Evolutionary conservation across 805 yeast species (phyloP), one percentile per base, ranked within the genome.

Genomic region (Cephaloascus fragrans): DNA sequence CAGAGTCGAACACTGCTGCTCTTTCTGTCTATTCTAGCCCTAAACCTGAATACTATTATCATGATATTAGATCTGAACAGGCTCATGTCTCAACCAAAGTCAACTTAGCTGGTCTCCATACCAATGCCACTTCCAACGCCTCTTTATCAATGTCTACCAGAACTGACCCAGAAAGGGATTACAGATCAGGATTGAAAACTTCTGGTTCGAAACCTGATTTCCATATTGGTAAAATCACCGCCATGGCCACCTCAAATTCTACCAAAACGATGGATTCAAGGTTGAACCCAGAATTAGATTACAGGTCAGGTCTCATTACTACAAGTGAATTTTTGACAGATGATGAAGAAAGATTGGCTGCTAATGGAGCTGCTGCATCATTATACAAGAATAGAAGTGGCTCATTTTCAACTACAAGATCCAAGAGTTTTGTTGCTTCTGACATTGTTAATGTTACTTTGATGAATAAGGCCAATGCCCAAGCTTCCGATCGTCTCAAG

Each of bases 351-450:
- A 50, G 52, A 10, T 64, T 69, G 53, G 82, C 83, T 10, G 70
- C 75, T 18, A 65, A 67, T 34, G 80, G 80, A 20, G 83, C 80
- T 23, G 57, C 73, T 19, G 81, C 82, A 14, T 74, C 82, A 1
- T 68, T 71, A 47, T 54, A 51, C 38, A 59, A 52, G 38, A 55
- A 47, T 4, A 36, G 38, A 5, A 18, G 34, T 16, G 51, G 64
- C 3, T 26, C 50, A 15, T 59, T 56, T 35, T 49, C 51, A 26
- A 50, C 66, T 40, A 39, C 59, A 31, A n/a, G n/a, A n/a, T 66
- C 66, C 35, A 46, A 38, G 10, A 47, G 42, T 37, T 59, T 61
- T 44, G 55, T 57, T 39, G 74, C 77, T 9, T 53, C 56, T 29
- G 71, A 71, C 39, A 59, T 64, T 12, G 68, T 73, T 18, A 66